A percentile compares a stretch with the other conserved stretches of the same genome.
Conservation (phyloP, 257 asterid species). For the Schizonepeta tenuifolia region DNA sequence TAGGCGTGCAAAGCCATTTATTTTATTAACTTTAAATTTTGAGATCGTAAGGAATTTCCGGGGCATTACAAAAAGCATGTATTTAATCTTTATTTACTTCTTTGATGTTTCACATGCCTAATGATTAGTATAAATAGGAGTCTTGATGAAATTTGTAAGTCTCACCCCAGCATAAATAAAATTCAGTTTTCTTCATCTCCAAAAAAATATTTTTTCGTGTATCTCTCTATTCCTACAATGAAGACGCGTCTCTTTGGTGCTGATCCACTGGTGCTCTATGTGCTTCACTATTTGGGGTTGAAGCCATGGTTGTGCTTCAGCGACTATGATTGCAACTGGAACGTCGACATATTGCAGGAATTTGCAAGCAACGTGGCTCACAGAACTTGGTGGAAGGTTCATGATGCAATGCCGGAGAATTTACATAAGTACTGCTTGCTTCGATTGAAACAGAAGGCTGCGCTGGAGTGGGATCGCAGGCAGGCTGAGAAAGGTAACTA, state of each 20-base stretch:
- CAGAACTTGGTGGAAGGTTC: conserved; percentile 89
- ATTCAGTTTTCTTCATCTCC: too few species aligned
- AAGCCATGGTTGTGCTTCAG: conserved; percentile 92
- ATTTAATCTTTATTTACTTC: too few species aligned
- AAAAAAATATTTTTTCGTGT: too few species aligned
- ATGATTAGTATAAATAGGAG: too few species aligned
- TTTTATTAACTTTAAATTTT: too few species aligned
- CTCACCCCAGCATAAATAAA: too few species aligned
- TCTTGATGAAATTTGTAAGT: too few species aligned
- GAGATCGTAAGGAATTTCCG: too few species aligned
- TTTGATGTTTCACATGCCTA: too few species aligned
- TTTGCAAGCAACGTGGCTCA: conserved; percentile 89
- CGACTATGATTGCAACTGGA: conserved; percentile 96
- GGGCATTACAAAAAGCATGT: too few species aligned
- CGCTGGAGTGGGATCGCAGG: conserved; percentile 78
- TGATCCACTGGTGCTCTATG: conserved; percentile 76
- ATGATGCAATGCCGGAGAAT: conserved; percentile 90
- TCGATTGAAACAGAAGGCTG: conserved; percentile 88
- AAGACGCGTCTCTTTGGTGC: conserved; percentile 75
- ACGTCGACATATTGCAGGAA: conserved; percentile 65
- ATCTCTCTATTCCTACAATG: too few species aligned
- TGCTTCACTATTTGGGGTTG: conserved; percentile 77
- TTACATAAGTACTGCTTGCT: conserved; percentile 79
- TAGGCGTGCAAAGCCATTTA: too few species aligned
- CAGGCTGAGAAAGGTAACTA: conserved; percentile 85